Conservation (phyloP, 805 yeast species). For the Barnettozyma populi region DNA sequence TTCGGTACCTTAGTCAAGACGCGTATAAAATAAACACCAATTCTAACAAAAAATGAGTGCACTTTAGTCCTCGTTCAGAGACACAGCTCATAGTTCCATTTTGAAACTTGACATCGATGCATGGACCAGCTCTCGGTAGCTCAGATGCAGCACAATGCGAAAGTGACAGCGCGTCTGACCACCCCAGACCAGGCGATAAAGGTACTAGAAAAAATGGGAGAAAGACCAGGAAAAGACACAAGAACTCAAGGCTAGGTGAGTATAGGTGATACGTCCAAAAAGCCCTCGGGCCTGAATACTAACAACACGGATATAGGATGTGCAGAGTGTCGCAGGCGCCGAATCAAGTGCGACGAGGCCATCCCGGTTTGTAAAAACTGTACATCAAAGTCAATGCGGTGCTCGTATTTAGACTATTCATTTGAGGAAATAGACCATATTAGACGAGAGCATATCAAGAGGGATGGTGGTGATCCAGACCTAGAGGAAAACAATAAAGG, state of each 20-base stretch:
- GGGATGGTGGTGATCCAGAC: not conserved
- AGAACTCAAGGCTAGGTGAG: conserved; percentile 39
- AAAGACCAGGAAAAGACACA: conserved; percentile 44
- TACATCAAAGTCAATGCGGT: conserved; percentile 18
- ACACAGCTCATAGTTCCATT: not conserved
- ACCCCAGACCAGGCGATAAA: not conserved
- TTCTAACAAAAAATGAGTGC: not conserved
- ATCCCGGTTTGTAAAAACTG: conserved; percentile 54
- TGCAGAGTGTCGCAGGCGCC: conserved; percentile 53
- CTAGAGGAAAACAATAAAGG: not conserved
- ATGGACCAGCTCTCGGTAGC: not conserved
- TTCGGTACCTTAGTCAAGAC: not conserved
- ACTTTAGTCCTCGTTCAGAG: not conserved
- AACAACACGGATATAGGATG: conserved; percentile 36
- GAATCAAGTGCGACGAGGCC: conserved; percentile 59
- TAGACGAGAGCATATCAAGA: not conserved
- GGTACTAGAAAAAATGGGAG: not conserved
- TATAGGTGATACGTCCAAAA: not conserved
- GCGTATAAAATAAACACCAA: not conserved
- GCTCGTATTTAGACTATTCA: conserved; percentile 18
- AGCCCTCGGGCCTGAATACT: not conserved
- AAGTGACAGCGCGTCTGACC: not conserved
- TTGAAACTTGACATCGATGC: not conserved
- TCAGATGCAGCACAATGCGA: not conserved
- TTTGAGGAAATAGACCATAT: conserved; percentile 11